A percentile compares a stretch with the other conserved stretches of the same genome.
Conservation (phyloP, 148 eudicot genomes). For the Rhododendron griersonianum region DNA sequence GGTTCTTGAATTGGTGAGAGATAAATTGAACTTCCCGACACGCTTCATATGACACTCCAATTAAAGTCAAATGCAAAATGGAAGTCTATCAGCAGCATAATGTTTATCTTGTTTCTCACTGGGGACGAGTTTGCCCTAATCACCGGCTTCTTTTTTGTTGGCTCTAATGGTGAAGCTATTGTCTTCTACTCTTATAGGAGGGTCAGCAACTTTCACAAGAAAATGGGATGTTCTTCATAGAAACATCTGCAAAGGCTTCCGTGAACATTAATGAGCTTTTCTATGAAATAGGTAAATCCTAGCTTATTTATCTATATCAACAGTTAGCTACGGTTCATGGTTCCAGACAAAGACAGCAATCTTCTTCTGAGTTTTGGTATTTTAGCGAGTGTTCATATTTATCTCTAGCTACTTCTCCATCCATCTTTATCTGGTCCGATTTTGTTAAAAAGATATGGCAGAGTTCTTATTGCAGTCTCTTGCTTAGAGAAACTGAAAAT, state of each 20-base stretch:
- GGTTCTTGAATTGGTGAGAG: neutral
- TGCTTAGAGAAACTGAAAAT: neutral
- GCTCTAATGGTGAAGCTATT: neutral
- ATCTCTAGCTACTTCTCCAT: neutral
- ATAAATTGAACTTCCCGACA: neutral
- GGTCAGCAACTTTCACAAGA: conserved; percentile 30
- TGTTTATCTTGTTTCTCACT: neutral
- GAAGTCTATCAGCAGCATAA: neutral
- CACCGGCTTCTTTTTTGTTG: neutral
- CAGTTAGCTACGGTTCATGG: neutral
- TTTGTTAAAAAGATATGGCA: neutral
- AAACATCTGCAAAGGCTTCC: conserved; percentile 40
- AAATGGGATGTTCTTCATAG: conserved; percentile 35
- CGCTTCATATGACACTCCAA: neutral
- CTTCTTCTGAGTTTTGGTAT: neutral
- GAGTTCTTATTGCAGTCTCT: neutral
- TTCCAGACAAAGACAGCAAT: neutral
- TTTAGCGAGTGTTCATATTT: neutral
- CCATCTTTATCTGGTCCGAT: neutral
- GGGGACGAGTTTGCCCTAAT: neutral
- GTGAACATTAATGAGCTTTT: conserved; percentile 39
- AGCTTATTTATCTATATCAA: neutral
- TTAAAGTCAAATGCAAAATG: neutral
- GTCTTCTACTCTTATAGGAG: conserved; percentile 24
- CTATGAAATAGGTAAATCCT: conserved; percentile 33